Evolutionary conservation across 768 basidiomycete species (phyloP).

Genomic region (Clitopilus hobsonii): DNA sequence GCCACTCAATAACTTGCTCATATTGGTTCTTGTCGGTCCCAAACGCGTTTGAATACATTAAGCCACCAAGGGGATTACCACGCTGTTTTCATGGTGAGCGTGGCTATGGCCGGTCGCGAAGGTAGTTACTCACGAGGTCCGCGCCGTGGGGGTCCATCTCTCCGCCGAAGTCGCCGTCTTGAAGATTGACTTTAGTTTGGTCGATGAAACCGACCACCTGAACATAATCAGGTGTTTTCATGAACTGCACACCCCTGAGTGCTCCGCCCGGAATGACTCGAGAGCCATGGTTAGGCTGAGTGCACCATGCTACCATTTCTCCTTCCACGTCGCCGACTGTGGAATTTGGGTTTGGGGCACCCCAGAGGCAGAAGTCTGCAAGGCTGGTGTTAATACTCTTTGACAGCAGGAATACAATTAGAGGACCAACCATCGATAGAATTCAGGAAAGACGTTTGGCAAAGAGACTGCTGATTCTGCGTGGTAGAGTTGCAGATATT

Average conservation of each 20-base stretch:
- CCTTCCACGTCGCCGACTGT: conserved; percentile 65
- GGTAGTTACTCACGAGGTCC: conserved; percentile 39
- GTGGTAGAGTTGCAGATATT: conserved; percentile 58
- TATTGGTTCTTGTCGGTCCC: conserved; percentile 24
- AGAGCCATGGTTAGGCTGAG: conserved; percentile 64
- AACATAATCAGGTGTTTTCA: conserved; percentile 54
- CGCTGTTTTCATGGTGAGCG: too few species aligned
- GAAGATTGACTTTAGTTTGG: conserved; percentile 54
- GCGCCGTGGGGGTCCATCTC: conserved; percentile 78
- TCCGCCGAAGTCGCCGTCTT: conserved; percentile 57
- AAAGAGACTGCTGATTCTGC: conserved; percentile 46
- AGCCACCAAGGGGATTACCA: conserved; percentile 12
- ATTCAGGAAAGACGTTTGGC: conserved; percentile 54
- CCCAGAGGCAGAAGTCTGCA: conserved; percentile 71
- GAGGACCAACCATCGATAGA: conserved; percentile 38
- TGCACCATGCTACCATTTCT: conserved; percentile 73
- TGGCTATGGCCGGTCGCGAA: too few species aligned
- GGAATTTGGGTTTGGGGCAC: conserved; percentile 42
- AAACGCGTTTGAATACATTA: conserved; percentile 16
- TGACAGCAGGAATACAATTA: neutral
- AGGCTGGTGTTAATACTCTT: neutral
- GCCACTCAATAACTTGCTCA: conserved; percentile 55
- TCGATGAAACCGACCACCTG: conserved; percentile 62
- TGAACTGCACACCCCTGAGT: conserved; percentile 59
- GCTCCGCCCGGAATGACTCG: conserved; percentile 69